Conservation (phyloP, 176 grass and related monocot species). For the Oryza brachyantha region DNA sequence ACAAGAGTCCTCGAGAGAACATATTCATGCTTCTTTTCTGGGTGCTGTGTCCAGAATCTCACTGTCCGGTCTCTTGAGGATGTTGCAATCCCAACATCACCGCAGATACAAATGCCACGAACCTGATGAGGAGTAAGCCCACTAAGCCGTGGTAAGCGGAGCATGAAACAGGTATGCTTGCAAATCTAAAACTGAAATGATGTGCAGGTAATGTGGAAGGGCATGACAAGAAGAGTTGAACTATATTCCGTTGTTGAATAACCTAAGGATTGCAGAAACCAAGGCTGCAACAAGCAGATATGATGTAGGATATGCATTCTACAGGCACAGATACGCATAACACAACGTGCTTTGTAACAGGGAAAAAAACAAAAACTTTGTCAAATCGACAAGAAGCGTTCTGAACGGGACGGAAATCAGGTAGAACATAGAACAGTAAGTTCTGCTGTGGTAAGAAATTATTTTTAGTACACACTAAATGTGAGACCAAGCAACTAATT, state of each 20-base stretch:
- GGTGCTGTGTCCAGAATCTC: constrained; percentile 59
- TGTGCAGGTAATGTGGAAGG: neutral
- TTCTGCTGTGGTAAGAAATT: neutral
- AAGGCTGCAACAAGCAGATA: neutral
- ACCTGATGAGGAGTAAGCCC: constrained; percentile 34
- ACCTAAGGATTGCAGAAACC: neutral
- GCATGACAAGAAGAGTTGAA: neutral
- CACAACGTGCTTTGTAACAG: neutral
- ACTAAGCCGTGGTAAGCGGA: neutral
- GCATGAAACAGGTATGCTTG: constrained; percentile 7
- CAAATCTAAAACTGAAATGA: neutral
- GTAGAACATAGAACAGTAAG: neutral
- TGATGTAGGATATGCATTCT: neutral
- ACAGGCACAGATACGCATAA: neutral
- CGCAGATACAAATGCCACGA: constrained; percentile 89
- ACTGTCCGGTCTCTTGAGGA: constrained; percentile 83
- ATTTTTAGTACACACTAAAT: neutral
- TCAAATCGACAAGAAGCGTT: neutral
- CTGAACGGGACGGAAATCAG: neutral
- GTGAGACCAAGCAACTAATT: neutral
- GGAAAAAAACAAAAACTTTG: neutral
- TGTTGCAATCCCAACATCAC: constrained; percentile 73
- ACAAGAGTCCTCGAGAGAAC: constrained; percentile 71
- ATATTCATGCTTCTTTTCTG: constrained; percentile 53
- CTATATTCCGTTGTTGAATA: neutral